Conservation (phyloP, 225 moss, liverwort and hornwort species). For the Sphagnum contortum region DNA sequence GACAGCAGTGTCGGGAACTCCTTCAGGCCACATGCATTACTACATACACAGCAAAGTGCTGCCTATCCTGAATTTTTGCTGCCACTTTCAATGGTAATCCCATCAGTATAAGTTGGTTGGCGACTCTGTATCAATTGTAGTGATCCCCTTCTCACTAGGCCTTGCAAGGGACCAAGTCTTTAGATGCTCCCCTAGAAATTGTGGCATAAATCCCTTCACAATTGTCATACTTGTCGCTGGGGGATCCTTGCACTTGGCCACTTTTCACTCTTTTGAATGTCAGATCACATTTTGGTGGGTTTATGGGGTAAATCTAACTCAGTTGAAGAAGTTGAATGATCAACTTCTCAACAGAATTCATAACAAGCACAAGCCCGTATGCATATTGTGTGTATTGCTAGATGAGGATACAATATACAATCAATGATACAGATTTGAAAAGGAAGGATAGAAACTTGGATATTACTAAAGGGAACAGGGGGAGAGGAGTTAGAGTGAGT, state of each 20-base stretch:
- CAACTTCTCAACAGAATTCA: not conserved
- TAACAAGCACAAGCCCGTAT: not conserved
- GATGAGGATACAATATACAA: no score
- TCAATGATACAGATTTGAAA: not conserved
- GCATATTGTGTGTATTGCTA: not conserved
- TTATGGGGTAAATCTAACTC: not conserved
- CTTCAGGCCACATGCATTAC: conserved; percentile 87
- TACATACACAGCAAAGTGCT: conserved; percentile 68
- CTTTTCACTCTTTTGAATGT: not conserved
- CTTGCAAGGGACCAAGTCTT: no score
- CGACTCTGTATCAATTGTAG: conserved; percentile 27
- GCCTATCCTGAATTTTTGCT: conserved; percentile 46
- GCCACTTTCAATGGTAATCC: conserved; percentile 81
- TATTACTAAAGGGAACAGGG: not conserved
- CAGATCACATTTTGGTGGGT: no score
- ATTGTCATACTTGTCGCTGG: conserved; percentile 11
- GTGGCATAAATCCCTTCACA: not conserved
- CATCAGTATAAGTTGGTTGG: conserved; percentile 90
- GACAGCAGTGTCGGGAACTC: conserved; percentile 61
- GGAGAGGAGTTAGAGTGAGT: not conserved
- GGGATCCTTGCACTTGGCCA: conserved; percentile 76
- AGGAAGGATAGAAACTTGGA: not conserved
- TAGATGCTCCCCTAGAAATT: no score
- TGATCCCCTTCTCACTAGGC: no score
- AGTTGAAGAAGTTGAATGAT: not conserved